These are phyloP conservation scores for Cystobasidium slooffiae DNA, from an alignment of 1,284 basidiomycete species.

Conservation along the genomic window DNA sequence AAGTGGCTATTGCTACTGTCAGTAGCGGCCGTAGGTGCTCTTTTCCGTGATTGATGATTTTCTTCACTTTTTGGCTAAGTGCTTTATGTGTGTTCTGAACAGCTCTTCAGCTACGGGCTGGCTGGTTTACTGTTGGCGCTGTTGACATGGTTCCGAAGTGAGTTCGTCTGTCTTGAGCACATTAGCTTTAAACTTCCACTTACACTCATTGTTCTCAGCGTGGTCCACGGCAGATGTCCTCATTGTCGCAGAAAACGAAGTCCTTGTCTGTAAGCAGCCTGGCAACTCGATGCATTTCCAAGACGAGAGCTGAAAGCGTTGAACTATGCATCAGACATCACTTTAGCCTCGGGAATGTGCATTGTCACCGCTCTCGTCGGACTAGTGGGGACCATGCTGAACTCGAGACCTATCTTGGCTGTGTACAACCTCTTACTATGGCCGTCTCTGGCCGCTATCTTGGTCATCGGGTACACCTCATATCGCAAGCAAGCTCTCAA, in stretches of 20 bases:
- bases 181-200: too few relatives aligned
- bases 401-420: constrained; percentile 56
- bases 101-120: constrained; percentile 45
- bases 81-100: not conserved
- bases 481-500: constrained; percentile 55
- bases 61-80: not conserved
- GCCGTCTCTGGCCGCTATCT: constrained; percentile 54
- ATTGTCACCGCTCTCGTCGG: constrained; percentile 53
- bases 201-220: constrained; percentile 2
- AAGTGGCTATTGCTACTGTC: constrained; percentile 44
- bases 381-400: constrained; percentile 54
- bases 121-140: constrained; percentile 43
- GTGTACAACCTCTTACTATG: constrained; percentile 57
- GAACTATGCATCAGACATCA: constrained; percentile 49
- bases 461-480: constrained; percentile 55
- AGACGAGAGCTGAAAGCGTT: not conserved
- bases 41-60: not conserved
- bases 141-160: constrained; percentile 43
- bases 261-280: constrained; percentile 33
- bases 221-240: constrained; percentile 46
- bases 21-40: constrained; percentile 33
- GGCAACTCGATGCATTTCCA: not conserved
- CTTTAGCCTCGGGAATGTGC: constrained; percentile 52
- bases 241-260: constrained; percentile 36
- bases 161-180: not conserved